These are phyloP conservation scores for Acacia acuminata DNA, from an alignment of 306 rosid genomes.

Conservation along the genomic window DNA sequence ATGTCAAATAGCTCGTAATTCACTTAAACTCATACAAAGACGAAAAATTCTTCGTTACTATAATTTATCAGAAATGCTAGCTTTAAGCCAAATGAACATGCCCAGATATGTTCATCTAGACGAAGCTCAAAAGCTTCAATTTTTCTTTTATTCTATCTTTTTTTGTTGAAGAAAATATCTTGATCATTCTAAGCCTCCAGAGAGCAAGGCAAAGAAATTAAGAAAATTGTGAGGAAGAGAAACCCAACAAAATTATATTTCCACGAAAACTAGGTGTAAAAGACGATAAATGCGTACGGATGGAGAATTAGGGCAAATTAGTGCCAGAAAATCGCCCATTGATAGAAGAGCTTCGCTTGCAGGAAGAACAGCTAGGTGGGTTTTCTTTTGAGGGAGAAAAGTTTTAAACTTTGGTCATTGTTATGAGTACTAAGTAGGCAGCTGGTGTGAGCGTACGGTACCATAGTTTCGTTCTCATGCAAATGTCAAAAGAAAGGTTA, in stretches of 20 bases:
- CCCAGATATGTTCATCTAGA: background rate
- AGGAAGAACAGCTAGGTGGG: background rate
- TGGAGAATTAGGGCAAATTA: slow-evolving; percentile 65
- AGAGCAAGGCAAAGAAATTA: background rate
- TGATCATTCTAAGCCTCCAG: slow-evolving; percentile 29
- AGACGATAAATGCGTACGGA: slow-evolving; percentile 43
- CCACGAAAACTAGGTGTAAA: background rate
- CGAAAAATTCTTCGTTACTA: background rate
- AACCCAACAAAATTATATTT: background rate
- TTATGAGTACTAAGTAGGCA: background rate
- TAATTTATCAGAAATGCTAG: background rate
- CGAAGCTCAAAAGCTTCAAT: background rate
- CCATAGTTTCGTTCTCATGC: background rate
- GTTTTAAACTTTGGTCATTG: background rate
- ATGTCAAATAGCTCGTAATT: background rate
- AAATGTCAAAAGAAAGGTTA: background rate
- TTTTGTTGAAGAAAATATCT: too few relatives aligned
- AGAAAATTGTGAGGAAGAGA: background rate
- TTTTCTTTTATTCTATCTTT: background rate
- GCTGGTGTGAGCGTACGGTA: background rate
- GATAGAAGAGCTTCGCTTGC: background rate
- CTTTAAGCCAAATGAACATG: background rate
- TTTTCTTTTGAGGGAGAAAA: background rate
- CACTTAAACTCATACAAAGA: background rate
- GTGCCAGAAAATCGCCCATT: slow-evolving; percentile 52